A percentile compares a stretch with the other conserved stretches of the same genome.
Evolutionary conservation across 805 yeast species (phyloP).

Genomic region (Torulaspora gathmanii): DNA sequence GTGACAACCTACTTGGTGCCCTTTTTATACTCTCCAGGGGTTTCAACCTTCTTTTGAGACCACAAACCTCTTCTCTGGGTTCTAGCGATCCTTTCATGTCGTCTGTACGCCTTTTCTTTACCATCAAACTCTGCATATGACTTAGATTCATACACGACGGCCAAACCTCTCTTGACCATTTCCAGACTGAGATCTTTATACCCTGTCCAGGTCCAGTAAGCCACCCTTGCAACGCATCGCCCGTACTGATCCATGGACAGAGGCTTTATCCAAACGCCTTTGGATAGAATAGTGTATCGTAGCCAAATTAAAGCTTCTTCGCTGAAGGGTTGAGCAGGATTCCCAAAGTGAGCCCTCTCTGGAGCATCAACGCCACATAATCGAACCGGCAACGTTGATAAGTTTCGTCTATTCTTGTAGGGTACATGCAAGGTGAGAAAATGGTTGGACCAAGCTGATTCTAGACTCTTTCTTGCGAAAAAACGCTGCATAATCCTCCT

Average conservation of each 20-base stretch:
- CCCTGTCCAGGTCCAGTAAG: constrained; percentile 53
- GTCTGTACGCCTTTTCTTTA: constrained; percentile 53
- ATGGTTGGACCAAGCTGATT: constrained; percentile 20
- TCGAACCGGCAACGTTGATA: constrained; percentile 67
- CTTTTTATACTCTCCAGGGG: constrained; percentile 79
- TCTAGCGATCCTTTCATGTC: constrained; percentile 59
- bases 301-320: constrained; percentile 84
- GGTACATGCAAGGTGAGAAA: constrained; percentile 27
- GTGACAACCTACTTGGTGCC: constrained; percentile 8
- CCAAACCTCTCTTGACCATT: constrained; percentile 80
- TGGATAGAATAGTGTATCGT: constrained; percentile 57
- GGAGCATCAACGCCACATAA: constrained; percentile 97
- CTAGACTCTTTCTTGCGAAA: constrained; percentile 5
- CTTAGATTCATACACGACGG: constrained; percentile 81
- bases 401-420: constrained; percentile 29
- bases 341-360: constrained; percentile 90
- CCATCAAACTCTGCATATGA: constrained; percentile 83
- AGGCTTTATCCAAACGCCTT: constrained; percentile 69
- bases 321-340: constrained; percentile 82
- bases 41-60: constrained; percentile 49
- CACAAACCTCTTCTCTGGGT: constrained; percentile 61
- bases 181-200: constrained; percentile 78
- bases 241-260: constrained; percentile 82
- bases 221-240: constrained; percentile 76
- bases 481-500: constrained; percentile 3